Conservation (phyloP, 2,329 filamentous ascomycete species). For the Fusarium citri region DNA sequence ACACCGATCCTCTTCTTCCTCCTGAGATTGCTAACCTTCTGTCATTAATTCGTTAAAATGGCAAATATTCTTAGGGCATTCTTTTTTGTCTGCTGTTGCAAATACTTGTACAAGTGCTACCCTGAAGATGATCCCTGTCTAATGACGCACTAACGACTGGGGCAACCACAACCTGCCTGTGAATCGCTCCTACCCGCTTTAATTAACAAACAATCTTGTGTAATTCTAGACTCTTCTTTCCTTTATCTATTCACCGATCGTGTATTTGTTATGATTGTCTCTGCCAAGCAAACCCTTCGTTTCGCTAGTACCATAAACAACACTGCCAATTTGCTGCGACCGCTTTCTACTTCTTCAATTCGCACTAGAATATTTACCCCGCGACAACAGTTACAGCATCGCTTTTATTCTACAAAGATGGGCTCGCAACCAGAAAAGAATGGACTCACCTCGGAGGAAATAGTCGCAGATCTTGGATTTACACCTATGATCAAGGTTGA, state of each 20-base stretch:
- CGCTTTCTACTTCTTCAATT: neutral
- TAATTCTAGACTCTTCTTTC: conserved; percentile 7
- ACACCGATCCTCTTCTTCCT: neutral
- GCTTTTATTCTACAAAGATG: conserved; percentile 39
- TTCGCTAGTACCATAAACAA: conserved; percentile 2
- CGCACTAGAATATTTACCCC: conserved; percentile 19
- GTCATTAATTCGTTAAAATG: neutral
- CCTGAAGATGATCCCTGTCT: neutral
- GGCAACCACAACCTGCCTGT: neutral
- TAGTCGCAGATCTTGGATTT: conserved; percentile 49
- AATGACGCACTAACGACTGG: conserved; percentile 5
- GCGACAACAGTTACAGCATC: conserved; percentile 12
- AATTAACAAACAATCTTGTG: conserved; percentile 16
- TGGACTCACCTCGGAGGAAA: conserved; percentile 28
- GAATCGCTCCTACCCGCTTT: neutral
- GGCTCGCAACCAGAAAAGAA: conserved; percentile 45
- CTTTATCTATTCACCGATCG: neutral
- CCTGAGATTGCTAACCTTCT: neutral
- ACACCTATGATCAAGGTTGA: conserved; percentile 55
- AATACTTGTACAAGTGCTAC: neutral
- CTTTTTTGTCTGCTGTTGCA: neutral
- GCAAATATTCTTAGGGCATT: neutral
- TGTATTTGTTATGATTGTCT: conserved; percentile 16
- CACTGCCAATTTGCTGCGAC: neutral
- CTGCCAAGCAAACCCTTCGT: conserved; percentile 1